Evolutionary conservation across 2,329 filamentous ascomycete species (phyloP).

Genomic region (Fusarium proliferatum): DNA sequence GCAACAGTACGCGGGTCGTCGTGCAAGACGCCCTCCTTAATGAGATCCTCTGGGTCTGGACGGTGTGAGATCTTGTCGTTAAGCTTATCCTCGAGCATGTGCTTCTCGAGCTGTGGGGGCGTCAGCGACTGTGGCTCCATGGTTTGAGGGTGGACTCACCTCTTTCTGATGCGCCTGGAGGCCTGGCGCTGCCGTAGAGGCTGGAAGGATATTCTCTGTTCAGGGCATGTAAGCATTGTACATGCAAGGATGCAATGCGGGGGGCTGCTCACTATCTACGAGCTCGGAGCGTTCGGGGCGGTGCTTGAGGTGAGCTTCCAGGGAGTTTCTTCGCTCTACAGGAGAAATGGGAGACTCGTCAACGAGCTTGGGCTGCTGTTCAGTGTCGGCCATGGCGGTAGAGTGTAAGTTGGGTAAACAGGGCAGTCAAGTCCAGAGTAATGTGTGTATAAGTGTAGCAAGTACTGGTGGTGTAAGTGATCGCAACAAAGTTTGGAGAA

Average conservation of each 20-base stretch:
- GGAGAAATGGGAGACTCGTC: conserved; percentile 66
- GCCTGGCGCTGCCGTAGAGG: conserved; percentile 79
- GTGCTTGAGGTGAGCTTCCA: conserved; percentile 77
- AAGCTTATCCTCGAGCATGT: conserved; percentile 87
- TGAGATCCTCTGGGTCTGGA: conserved; percentile 78
- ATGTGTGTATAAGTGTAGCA: not conserved
- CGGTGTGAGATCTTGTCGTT: conserved; percentile 87
- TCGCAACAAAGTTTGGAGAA: conserved; percentile 14
- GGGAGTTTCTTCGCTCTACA: conserved; percentile 71
- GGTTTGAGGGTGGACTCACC: conserved; percentile 49
- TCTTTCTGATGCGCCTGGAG: conserved; percentile 85
- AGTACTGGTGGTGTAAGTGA: conserved; percentile 15
- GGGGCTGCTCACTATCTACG: conserved; percentile 73
- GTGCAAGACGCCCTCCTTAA: conserved; percentile 82
- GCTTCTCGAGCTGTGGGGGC: conserved; percentile 72
- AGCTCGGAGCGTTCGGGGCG: conserved; percentile 82
- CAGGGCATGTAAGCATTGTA: conserved; percentile 36
- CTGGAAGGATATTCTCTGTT: conserved; percentile 86
- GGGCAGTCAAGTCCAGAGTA: not conserved
- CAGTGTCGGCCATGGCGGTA: conserved; percentile 44
- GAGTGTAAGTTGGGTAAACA: not conserved
- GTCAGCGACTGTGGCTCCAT: conserved; percentile 22
- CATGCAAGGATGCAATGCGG: conserved; percentile 46
- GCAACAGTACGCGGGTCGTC: conserved; percentile 69
- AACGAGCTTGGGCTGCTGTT: conserved; percentile 46